A percentile compares a stretch with the other conserved stretches of the same genome.
Evolutionary conservation across 495 filamentous ascomycete species (phyloP).

Genomic region (Annulohypoxylon bovei): DNA sequence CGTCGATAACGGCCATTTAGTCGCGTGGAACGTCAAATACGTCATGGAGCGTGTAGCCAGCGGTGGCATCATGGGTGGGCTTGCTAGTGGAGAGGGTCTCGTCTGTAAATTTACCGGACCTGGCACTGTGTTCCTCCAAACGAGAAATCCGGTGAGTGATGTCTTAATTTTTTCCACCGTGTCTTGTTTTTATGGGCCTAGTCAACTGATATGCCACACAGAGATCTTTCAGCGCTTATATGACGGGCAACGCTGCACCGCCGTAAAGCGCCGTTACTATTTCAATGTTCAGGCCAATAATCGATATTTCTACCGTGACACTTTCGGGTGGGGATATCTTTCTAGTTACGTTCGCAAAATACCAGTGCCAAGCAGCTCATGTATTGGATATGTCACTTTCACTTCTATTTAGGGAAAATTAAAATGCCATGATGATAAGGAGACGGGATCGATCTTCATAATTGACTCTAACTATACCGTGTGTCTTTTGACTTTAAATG

Average conservation of each 20-base stretch:
- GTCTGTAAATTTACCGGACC: conserved; percentile 95
- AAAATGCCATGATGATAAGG: background rate
- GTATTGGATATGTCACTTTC: conserved; percentile 25
- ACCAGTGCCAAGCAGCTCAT: conserved; percentile 1
- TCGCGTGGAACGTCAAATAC: conserved; percentile 98
- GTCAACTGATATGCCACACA: conserved; percentile 38
- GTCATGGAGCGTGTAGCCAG: conserved; percentile 86
- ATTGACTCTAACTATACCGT: background rate
- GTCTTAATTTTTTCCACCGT: background rate
- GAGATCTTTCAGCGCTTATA: conserved; percentile 58
- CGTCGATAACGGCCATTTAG: conserved; percentile 94
- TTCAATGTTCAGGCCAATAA: background rate
- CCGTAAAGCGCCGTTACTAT: conserved; percentile 23
- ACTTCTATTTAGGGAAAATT: background rate
- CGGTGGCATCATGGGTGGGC: conserved; percentile 84
- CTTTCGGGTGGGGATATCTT: background rate
- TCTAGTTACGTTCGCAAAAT: conserved; percentile 3
- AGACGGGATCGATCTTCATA: too few relatives aligned
- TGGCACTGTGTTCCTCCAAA: conserved; percentile 93
- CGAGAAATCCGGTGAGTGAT: conserved; percentile 76
- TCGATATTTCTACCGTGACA: background rate
- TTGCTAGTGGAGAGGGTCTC: conserved; percentile 83
- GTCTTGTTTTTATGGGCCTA: background rate
- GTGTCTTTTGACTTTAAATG: background rate
- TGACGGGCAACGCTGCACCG: conserved; percentile 53